These are phyloP conservation scores for Leccinum uliginosum DNA, from an alignment of 768 basidiomycete genomes.

Conservation along the genomic window DNA sequence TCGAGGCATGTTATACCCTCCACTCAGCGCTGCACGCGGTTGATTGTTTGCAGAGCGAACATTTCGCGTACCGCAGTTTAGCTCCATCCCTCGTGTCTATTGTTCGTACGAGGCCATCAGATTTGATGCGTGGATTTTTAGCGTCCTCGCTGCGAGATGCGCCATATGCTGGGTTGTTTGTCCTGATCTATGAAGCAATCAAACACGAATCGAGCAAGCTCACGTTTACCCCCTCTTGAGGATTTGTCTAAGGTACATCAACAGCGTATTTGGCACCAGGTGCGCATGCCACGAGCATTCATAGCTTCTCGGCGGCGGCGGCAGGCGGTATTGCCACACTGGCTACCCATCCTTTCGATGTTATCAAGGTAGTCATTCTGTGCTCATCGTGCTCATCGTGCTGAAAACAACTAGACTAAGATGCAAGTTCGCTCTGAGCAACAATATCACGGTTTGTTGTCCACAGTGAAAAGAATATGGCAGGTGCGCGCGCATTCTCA, in stretches of 20 bases:
- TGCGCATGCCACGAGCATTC: conserved; percentile 47
- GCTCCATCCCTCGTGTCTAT: conserved; percentile 55
- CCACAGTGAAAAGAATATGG: conserved; percentile 65
- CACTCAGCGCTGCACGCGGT: not conserved
- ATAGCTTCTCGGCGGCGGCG: conserved; percentile 65
- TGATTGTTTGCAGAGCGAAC: conserved; percentile 55
- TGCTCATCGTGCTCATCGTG: not conserved
- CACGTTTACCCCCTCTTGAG: not conserved
- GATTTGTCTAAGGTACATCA: conserved; percentile 5
- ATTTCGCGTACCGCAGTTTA: conserved; percentile 67
- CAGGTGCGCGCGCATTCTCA: conserved; percentile 40
- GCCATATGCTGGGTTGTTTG: conserved; percentile 88
- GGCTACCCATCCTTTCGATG: conserved; percentile 89
- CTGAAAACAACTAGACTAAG: conserved; percentile 58
- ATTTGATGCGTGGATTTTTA: conserved; percentile 79
- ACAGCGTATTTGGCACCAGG: conserved; percentile 40
- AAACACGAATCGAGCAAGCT: conserved; percentile 67
- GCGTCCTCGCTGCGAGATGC: conserved; percentile 92
- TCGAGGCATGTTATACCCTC: conserved; percentile 59
- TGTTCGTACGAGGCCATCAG: conserved; percentile 67
- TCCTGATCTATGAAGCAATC: conserved; percentile 83
- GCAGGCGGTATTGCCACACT: conserved; percentile 85
- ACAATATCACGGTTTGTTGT: conserved; percentile 65
- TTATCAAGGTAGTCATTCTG: conserved; percentile 68
- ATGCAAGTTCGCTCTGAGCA: conserved; percentile 85